phyloP scores from a whole-genome alignment of 2,329 filamentous ascomycete genomes.

The Pestalotiopsis sp. region DNA sequence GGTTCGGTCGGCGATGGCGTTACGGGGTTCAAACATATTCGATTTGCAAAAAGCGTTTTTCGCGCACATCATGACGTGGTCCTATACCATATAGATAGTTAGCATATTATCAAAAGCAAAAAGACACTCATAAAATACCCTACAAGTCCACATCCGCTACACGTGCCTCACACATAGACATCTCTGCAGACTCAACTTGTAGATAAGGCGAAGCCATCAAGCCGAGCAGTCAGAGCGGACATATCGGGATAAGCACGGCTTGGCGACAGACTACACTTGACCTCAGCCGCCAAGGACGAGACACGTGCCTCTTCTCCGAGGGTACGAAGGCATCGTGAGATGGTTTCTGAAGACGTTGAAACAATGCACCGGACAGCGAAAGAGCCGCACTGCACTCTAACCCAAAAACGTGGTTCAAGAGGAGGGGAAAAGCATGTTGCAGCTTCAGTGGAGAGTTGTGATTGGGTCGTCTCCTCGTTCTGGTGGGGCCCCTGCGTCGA shows the following conservation, averaged over 20 bases:
- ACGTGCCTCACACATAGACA: neutral
- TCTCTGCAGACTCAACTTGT: neutral
- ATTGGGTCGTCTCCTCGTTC: neutral
- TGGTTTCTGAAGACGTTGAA: conserved; percentile 2
- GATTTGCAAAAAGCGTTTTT: neutral
- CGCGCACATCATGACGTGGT: neutral
- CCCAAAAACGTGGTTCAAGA: conserved; percentile 9
- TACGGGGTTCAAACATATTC: conserved; percentile 1
- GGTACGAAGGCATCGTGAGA: neutral
- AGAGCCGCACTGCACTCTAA: conserved; percentile 12
- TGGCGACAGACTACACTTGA: neutral
- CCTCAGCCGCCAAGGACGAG: neutral
- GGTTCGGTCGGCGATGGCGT: neutral
- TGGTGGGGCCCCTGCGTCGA: neutral
- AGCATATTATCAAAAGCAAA: neutral
- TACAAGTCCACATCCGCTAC: neutral
- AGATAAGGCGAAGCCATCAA: neutral
- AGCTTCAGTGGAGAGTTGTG: neutral
- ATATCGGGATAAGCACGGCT: neutral
- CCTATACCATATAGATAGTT: neutral
- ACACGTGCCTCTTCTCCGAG: neutral
- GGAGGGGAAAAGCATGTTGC: conserved; percentile 8
- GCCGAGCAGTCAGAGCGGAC: neutral
- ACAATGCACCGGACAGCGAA: neutral
- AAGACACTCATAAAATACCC: neutral